Conservation (phyloP, 768 basidiomycete species). For the Phanerochaete carnosa region DNA sequence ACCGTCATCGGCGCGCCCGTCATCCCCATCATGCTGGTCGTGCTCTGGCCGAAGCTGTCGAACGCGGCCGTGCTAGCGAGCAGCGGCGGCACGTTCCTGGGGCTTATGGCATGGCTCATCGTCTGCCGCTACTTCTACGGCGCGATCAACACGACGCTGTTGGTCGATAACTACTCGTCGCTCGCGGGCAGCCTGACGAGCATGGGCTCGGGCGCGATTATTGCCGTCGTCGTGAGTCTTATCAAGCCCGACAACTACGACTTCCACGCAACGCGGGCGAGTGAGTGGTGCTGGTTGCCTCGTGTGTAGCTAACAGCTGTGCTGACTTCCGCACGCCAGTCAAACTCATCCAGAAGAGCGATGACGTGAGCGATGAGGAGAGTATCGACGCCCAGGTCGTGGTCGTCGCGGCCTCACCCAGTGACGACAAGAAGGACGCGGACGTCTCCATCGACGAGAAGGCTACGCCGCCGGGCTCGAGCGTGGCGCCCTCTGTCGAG, state of each 20-base stretch:
- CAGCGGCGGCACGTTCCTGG: constrained; percentile 32
- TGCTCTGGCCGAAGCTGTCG: constrained; percentile 45
- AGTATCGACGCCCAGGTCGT: background rate
- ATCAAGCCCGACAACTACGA: constrained; percentile 30
- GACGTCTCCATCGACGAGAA: background rate
- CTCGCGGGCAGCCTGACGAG: constrained; percentile 3
- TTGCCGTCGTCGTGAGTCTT: constrained; percentile 29
- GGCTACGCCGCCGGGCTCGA: background rate
- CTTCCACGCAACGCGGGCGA: constrained; percentile 31
- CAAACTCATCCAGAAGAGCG: background rate
- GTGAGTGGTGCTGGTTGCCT: background rate
- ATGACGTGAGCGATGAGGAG: background rate
- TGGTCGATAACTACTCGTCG: constrained; percentile 5
- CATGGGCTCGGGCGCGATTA: background rate
- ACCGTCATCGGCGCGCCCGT: constrained; percentile 47
- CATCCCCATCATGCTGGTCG: constrained; percentile 45
- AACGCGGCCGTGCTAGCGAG: constrained; percentile 34
- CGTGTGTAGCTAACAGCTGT: background rate
- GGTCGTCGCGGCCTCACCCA: background rate
- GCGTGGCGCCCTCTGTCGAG: background rate
- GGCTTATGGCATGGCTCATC: constrained; percentile 50
- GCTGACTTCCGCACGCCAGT: background rate
- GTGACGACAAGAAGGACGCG: background rate
- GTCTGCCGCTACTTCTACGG: constrained; percentile 49
- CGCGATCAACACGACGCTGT: constrained; percentile 12